Conservation (phyloP, 2,329 filamentous ascomycete species). For the Pezicula radicicola region DNA sequence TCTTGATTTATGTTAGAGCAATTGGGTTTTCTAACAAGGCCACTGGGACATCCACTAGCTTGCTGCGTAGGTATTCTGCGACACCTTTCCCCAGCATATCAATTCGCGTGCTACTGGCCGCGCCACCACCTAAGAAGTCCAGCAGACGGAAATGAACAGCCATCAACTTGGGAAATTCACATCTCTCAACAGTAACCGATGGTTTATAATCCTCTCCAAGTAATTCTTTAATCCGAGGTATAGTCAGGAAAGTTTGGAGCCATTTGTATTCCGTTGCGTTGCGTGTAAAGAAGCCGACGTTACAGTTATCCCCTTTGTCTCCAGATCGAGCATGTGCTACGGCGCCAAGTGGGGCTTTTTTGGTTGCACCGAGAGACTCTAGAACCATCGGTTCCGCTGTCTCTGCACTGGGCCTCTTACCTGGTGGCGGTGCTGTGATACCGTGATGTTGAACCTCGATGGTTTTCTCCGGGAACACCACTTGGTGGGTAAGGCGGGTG, state of each 20-base stretch:
- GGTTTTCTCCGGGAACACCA: no score
- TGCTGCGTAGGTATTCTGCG: slow-evolving; percentile 12
- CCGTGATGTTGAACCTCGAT: no score
- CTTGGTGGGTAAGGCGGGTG: no score
- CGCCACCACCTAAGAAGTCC: slow-evolving; percentile 31
- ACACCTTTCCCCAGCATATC: slow-evolving; percentile 16
- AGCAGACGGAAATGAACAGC: slow-evolving; percentile 18
- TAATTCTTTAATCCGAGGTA: neutral
- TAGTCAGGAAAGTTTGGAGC: neutral
- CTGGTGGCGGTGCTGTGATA: no score
- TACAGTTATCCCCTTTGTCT: neutral
- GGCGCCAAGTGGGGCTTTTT: neutral
- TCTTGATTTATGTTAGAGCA: no score
- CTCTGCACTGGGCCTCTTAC: no score
- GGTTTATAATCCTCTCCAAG: neutral
- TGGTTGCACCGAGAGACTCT: neutral
- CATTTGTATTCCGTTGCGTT: neutral
- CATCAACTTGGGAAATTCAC: neutral
- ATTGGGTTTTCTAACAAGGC: no score
- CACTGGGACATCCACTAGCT: slow-evolving; percentile 15
- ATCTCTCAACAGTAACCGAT: neutral
- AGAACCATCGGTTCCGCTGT: neutral
- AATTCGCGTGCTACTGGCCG: slow-evolving; percentile 7
- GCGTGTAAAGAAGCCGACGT: neutral
- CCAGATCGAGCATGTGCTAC: neutral